Percentiles rank a stretch among this genome's conserved stretches.
Evolutionary conservation across 2,329 filamentous ascomycete genomes (phyloP).

Genomic region (Tricladium varicosporioides): DNA sequence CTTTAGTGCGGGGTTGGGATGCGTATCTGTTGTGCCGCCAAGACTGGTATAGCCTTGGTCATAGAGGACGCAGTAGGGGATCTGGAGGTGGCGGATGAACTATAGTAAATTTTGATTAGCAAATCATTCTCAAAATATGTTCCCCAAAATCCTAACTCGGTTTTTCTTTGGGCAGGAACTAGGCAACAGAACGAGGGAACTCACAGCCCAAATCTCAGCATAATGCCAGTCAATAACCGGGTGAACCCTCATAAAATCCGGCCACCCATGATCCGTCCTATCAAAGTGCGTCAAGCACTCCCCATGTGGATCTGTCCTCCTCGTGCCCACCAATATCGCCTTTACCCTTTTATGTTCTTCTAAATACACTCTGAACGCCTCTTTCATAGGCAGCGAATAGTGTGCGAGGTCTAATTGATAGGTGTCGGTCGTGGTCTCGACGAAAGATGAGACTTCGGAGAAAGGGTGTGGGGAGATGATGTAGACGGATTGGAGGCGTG

Average conservation of each 20-base stretch:
- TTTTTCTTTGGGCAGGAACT: too few relatives aligned
- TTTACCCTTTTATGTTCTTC: constrained; percentile 60
- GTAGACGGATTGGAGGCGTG: constrained; percentile 74
- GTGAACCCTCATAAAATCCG: constrained; percentile 86
- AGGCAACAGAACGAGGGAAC: too few relatives aligned
- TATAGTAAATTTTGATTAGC: constrained; percentile 33
- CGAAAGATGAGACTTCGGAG: constrained; percentile 81
- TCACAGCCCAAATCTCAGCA: constrained; percentile 86
- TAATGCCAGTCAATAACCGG: constrained; percentile 98
- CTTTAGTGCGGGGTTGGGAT: constrained; percentile 77
- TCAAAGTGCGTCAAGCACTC: constrained; percentile 78
- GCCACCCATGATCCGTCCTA: constrained; percentile 86
- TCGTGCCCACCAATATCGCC: constrained; percentile 83
- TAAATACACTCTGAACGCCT: constrained; percentile 77
- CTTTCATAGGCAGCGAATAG: constrained; percentile 76
- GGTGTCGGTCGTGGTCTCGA: constrained; percentile 57
- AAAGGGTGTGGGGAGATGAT: constrained; percentile 85
- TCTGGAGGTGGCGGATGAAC: constrained; percentile 76
- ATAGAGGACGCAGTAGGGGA: constrained; percentile 86
- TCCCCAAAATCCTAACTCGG: too few relatives aligned
- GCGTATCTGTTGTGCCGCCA: constrained; percentile 86
- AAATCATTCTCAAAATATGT: neutral
- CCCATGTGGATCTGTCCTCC: constrained; percentile 90
- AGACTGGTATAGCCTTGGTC: constrained; percentile 87
- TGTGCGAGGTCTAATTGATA: constrained; percentile 77